Evolutionary conservation across 2,329 filamentous ascomycete genomes (phyloP), one percentile per base, ranked within the genome.

Genomic region (Fusarium coicis): DNA sequence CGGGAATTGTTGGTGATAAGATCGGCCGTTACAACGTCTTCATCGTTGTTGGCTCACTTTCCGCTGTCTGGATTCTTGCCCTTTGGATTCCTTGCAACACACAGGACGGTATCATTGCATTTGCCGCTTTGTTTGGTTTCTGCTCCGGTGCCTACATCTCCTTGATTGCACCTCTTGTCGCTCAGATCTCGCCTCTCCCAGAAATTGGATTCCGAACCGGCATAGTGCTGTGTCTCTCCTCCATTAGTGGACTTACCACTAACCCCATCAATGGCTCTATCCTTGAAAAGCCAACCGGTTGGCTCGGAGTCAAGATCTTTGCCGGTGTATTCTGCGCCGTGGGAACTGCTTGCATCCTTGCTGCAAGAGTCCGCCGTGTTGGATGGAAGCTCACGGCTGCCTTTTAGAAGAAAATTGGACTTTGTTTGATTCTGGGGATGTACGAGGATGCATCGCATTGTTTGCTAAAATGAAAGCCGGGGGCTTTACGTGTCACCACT

Each of bases 241-340:
- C 87, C 4, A 80, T 92, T 40, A 86, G 86, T 1, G 89, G 88
- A 5, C 80, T 92, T 21, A 86, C 87, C 4, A 87, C 88, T 1
- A 88, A 84, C 62, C 89, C 90, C 0, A 89, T 91, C 70, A 87
- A 83, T 1, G 89, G 89, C 0, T 84, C 84, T 1, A 83, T 84
- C 50, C 55, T 84, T 4, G 72, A 79, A 1, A 66, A 50, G 3
- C 67, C 77, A 0, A 65, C 77, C 9, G 79, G 79, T 10, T 84
- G 80, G 77, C 50, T 77, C 0, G 80, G 80, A 7, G 75, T 83
- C 40, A 84, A 84, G 73, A 67, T 83, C 7, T 84, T 84, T 72
- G 59, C 75, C 0, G 76, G 72, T 4, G 62, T 74, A 3, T 70
- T 77, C 16, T 77, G 74, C 26, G n/a, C n/a, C n/a, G n/a, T n/a